Evolutionary conservation across 1,284 basidiomycete species (phyloP), one percentile per base, ranked within the genome.

Genomic region (Paramarasmius palmivorus): DNA sequence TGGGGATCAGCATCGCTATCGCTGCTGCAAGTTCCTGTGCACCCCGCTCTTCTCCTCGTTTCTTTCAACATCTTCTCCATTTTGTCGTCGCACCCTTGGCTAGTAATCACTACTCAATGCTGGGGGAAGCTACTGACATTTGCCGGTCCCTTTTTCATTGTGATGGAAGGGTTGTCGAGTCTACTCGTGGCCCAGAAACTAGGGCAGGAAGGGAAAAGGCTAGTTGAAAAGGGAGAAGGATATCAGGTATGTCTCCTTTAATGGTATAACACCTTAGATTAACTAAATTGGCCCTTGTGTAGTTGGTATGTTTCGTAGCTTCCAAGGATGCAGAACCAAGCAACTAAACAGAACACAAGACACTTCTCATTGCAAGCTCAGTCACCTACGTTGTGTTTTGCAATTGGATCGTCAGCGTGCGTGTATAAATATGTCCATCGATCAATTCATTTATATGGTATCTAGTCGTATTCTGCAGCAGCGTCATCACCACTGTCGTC

Each of bases 401-500:
- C 2, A 90, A 85, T 82, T 90, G 88, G 86, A 88, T 92, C 59
- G 87, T 90, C 45, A 71, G 77, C 56, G 88, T 90, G 61, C 61
- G 86, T 82, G 4, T 22, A 17, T 25, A 39, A 36, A 42, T 40
- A 12, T 52, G 7, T 22, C 46, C 26, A 22, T 49, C 34, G 53
- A 38, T 61, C 53, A 60, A 52, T 37, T 47, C 29, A 39, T 52
- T 40, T 52, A 45, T 45, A 60, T 58, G 23, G 59, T 41, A 44
- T 57, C 38, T 59, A 91, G 86, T 81, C 88, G 3, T 92, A 92
- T 67, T 85, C 90, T 20, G 78, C 83, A 8, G 88, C 90, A 7
- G 92, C 93, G 4, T 79, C 85, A 2, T 90, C 90, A 1, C 90
- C 90, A 5, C 72, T 93, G 35, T 88, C 90, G n/a, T 90, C 93